phyloP scores from a whole-genome alignment of 192 early-diverging fungal genomes.

The Diversispora eburnea region DNA sequence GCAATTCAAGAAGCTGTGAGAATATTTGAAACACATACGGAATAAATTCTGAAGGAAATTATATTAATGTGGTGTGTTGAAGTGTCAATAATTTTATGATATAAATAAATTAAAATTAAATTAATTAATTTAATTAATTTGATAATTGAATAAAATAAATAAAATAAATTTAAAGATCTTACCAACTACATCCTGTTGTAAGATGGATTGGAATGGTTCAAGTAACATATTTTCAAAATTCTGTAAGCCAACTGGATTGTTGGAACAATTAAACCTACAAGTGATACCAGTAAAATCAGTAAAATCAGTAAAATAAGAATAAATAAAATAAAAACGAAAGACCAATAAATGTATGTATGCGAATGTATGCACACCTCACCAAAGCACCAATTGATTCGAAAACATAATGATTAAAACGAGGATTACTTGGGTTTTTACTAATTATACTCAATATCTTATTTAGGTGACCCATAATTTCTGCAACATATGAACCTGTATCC shows the following conservation, averaged over 20 bases:
- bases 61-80: no score
- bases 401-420: conserved; percentile 94
- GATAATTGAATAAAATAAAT: not conserved
- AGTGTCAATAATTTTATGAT: no score
- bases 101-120: not conserved
- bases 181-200: conserved; percentile 75
- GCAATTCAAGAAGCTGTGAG: conserved; percentile 79
- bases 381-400: conserved; percentile 92
- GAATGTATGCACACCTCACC: conserved; percentile 48
- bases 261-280: conserved; percentile 73
- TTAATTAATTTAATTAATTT: not conserved
- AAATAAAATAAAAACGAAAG: not conserved
- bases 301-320: not conserved
- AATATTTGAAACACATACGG: conserved; percentile 98
- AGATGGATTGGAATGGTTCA: conserved; percentile 83
- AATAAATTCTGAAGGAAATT: conserved; percentile 67
- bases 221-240: conserved; percentile 88
- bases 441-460: conserved; percentile 78
- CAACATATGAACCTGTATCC: conserved; percentile 68
- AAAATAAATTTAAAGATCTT: not conserved
- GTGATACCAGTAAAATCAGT: not conserved
- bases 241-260: conserved; percentile 59
- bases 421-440: conserved; percentile 94
- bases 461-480: conserved; percentile 68
- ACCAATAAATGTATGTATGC: no score